Percentiles rank a stretch among this genome's conserved stretches.
phyloP scores from a whole-genome alignment of 371 early-diverging fungal species.

The Dichotomocladium elegans region DNA sequence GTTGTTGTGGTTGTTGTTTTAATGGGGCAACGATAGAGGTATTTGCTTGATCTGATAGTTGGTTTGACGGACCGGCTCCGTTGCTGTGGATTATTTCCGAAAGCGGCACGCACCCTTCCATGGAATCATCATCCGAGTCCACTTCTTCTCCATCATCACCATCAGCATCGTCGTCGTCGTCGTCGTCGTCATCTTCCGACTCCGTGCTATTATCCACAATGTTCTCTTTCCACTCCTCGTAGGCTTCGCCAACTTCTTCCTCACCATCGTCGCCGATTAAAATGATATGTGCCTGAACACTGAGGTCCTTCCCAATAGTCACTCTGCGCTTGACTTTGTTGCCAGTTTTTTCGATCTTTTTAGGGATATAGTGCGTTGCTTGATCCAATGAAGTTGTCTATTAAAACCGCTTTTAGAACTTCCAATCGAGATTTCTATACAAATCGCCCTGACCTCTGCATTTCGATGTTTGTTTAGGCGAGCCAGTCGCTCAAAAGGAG shows the following conservation, averaged over 20 bases:
- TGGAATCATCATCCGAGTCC: neutral
- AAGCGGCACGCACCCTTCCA: neutral
- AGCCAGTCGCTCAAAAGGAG: slow-evolving; percentile 87
- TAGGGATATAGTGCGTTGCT: slow-evolving; percentile 19
- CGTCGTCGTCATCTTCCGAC: slow-evolving; percentile 1
- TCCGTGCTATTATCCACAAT: slow-evolving; percentile 19
- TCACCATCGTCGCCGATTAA: slow-evolving; percentile 23
- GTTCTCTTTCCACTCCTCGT: slow-evolving; percentile 34
- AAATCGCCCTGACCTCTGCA: slow-evolving; percentile 43
- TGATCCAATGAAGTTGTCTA: slow-evolving; percentile 37
- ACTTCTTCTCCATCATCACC: neutral
- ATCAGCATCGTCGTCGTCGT: neutral
- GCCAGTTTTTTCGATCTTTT: neutral
- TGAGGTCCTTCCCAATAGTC: slow-evolving; percentile 16
- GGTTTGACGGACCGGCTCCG: neutral
- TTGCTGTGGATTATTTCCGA: neutral
- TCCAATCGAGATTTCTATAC: too few species aligned
- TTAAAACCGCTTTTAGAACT: too few species aligned
- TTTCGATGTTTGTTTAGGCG: slow-evolving; percentile 87
- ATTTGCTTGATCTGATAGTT: neutral
- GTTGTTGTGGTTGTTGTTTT: neutral
- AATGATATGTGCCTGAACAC: slow-evolving; percentile 23
- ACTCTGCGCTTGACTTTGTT: slow-evolving; percentile 10
- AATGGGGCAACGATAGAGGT: too few species aligned
- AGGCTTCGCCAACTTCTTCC: slow-evolving; percentile 22